A percentile compares a stretch with the other conserved stretches of the same genome.
Conservation (phyloP, 495 filamentous ascomycete genomes). For the Venustampulla echinocandica region DNA sequence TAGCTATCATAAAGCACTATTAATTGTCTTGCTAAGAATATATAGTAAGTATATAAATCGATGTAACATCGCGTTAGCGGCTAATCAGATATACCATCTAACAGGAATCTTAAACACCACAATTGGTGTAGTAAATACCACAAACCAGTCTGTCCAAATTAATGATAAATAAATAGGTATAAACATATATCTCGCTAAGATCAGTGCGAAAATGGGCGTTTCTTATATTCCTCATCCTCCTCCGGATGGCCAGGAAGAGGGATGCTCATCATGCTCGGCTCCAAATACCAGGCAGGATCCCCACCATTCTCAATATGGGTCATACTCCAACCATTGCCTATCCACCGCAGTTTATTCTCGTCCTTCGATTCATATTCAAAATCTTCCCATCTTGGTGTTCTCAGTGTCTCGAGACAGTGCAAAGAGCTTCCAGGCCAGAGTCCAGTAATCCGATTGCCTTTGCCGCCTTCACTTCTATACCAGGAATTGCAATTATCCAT, state of each 20-base stretch:
- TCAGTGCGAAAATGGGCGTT: constrained; percentile 40
- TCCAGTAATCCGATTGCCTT: constrained; percentile 48
- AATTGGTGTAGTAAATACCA: too few species aligned
- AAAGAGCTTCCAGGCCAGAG: constrained; percentile 59
- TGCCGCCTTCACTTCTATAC: constrained; percentile 51
- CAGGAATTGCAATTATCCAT: constrained; percentile 58
- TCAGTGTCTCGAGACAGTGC: constrained; percentile 45
- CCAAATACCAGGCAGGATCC: constrained; percentile 42
- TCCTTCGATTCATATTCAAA: constrained; percentile 49
- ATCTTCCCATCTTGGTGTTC: constrained; percentile 64
- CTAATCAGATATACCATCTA: too few species aligned
- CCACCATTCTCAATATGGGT: constrained; percentile 31
- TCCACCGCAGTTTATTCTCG: constrained; percentile 31
- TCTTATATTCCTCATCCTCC: constrained; percentile 31
- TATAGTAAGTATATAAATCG: too few species aligned
- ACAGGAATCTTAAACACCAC: too few species aligned
- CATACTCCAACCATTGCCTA: constrained; percentile 43
- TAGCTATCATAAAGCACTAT: too few species aligned
- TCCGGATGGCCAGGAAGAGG: constrained; percentile 34
- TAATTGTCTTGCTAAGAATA: too few species aligned
- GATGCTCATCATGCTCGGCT: constrained; percentile 35
- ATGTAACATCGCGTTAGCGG: too few species aligned
- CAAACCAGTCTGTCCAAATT: too few species aligned
- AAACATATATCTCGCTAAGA: too few species aligned
- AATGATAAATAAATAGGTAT: too few species aligned